Conservation (phyloP, 2,329 filamentous ascomycete genomes). For the Beauveria rudraprayagi region DNA sequence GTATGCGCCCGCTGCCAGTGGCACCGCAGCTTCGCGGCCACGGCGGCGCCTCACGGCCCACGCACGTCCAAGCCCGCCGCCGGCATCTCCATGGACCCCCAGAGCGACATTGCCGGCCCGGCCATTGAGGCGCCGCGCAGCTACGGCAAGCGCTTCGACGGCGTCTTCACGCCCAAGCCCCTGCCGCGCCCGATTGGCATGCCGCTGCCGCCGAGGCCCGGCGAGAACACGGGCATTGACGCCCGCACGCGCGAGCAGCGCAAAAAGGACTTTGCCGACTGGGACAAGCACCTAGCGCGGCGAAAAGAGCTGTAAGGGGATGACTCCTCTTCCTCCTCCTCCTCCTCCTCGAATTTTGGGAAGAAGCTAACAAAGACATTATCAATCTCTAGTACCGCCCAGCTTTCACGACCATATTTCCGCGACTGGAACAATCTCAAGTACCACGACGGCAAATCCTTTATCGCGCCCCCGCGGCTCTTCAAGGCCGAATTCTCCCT, state of each 20-base stretch:
- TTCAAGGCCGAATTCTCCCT: constrained; percentile 77
- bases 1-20: constrained; percentile 44
- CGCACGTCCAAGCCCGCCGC: constrained; percentile 27
- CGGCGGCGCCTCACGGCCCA: constrained; percentile 15
- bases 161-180: constrained; percentile 49
- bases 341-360: background rate
- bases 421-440: constrained; percentile 86
- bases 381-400: constrained; percentile 47
- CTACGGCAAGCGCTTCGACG: constrained; percentile 47
- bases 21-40: constrained; percentile 39
- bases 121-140: constrained; percentile 51
- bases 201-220: constrained; percentile 59
- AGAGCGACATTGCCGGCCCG: constrained; percentile 32
- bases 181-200: constrained; percentile 75
- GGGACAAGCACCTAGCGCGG: constrained; percentile 72
- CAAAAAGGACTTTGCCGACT: constrained; percentile 73
- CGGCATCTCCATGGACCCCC: constrained; percentile 29
- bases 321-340: no score
- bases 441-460: constrained; percentile 83
- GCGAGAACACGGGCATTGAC: constrained; percentile 78
- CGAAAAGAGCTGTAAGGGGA: constrained; percentile 64
- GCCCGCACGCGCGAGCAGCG: constrained; percentile 57
- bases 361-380: background rate
- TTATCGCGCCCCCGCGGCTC: constrained; percentile 73
- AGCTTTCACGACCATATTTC: constrained; percentile 85